phyloP scores from a whole-genome alignment of 768 basidiomycete genomes.

The Tylopilus plumbeoviolaceoides region DNA sequence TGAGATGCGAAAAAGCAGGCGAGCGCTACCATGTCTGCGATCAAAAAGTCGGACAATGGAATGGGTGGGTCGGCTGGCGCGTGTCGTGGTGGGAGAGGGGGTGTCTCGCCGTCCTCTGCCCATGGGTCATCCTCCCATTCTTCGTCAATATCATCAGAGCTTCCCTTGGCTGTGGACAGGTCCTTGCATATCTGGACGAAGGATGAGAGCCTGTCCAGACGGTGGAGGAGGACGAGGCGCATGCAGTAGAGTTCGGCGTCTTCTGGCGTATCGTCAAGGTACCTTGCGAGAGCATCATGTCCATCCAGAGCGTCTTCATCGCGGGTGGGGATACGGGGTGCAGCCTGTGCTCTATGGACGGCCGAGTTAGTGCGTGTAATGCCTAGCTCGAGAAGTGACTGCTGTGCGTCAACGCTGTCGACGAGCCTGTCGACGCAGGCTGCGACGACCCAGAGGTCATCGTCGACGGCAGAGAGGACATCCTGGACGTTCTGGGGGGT shows the following conservation, averaged over 20 bases:
- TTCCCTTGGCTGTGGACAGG: slow-evolving; percentile 26
- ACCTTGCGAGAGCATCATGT: slow-evolving; percentile 35
- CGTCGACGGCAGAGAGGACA: slow-evolving; percentile 46
- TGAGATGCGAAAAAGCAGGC: slow-evolving; percentile 66
- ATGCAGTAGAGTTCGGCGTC: slow-evolving; percentile 65
- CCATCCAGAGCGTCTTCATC: slow-evolving; percentile 15
- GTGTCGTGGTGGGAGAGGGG: slow-evolving; percentile 17
- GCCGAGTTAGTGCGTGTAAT: slow-evolving; percentile 54
- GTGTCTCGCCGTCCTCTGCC: slow-evolving; percentile 47
- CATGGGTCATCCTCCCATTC: slow-evolving; percentile 61
- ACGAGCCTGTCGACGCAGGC: slow-evolving; percentile 67
- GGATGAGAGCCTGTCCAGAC: slow-evolving; percentile 70
- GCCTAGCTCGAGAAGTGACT: slow-evolving; percentile 57
- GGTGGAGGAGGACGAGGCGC: slow-evolving; percentile 62
- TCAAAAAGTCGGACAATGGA: slow-evolving; percentile 61
- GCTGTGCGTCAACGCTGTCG: slow-evolving; percentile 52
- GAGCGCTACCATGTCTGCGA: slow-evolving; percentile 48
- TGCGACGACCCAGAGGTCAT: slow-evolving; percentile 77
- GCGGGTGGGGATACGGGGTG: slow-evolving; percentile 24
- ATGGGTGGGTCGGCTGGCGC: slow-evolving; percentile 39
- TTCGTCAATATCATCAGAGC: slow-evolving; percentile 34
- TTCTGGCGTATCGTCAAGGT: slow-evolving; percentile 53
- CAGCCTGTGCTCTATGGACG: slow-evolving; percentile 43
- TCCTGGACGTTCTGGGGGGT: slow-evolving; percentile 45
- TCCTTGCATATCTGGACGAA: slow-evolving; percentile 57